Percentiles rank a stretch among this genome's conserved stretches.
Evolutionary conservation across 202 grass and related monocot genomes (phyloP).

Genomic region (Saccharum hybrid): DNA sequence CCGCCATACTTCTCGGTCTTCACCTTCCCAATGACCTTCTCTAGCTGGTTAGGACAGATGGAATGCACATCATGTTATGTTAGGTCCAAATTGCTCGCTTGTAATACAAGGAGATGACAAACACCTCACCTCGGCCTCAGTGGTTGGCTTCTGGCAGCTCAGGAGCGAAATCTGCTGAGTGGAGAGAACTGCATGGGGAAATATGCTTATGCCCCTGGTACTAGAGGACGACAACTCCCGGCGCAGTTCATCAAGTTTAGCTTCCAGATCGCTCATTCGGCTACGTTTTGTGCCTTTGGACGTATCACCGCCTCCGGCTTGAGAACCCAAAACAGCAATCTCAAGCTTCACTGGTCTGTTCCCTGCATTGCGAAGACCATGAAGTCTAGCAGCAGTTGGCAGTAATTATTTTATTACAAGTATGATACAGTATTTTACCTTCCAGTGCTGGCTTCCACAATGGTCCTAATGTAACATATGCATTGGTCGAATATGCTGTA

Average conservation of each 20-base stretch:
- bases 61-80: conserved; percentile 26
- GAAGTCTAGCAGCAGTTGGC: background rate
- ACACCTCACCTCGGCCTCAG: conserved; percentile 54
- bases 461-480: conserved; percentile 79
- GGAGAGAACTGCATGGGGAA: conserved; percentile 79
- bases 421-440: conserved; percentile 53
- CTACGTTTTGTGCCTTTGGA: conserved; percentile 60
- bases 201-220: conserved; percentile 61
- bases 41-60: conserved; percentile 54
- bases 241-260: conserved; percentile 75
- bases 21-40: conserved; percentile 90
- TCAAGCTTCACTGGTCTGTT: conserved; percentile 69
- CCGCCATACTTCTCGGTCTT: conserved; percentile 74
- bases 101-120: background rate
- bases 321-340: conserved; percentile 21
- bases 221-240: conserved; percentile 60
- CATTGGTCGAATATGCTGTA: conserved; percentile 95
- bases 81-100: background rate
- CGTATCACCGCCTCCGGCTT: conserved; percentile 27
- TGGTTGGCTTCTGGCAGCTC: conserved; percentile 64
- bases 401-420: background rate
- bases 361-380: conserved; percentile 46
- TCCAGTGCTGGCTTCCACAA: conserved; percentile 65
- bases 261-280: conserved; percentile 62
- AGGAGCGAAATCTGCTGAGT: conserved; percentile 67